Evolutionary conservation across 441 rosid species (phyloP).

Genomic region (Euphorbia corollata): DNA sequence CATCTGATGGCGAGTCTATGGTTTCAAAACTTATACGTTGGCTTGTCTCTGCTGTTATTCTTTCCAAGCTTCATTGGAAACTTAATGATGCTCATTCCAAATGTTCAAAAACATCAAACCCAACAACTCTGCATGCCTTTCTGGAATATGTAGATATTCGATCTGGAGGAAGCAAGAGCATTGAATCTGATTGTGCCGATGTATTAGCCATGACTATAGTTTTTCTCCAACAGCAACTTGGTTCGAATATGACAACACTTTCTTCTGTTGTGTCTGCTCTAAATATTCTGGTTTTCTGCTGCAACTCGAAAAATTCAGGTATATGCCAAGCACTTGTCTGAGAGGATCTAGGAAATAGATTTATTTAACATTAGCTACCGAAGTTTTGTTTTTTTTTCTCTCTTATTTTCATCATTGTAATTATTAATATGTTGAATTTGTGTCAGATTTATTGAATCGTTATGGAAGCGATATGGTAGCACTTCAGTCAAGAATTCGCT

Average conservation of each 20-base stretch:
- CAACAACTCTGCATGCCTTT: slow-evolving; percentile 35
- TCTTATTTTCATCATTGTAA: not conserved
- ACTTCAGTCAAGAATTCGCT: slow-evolving; percentile 38
- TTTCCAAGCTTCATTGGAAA: slow-evolving; percentile 42
- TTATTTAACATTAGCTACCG: not conserved
- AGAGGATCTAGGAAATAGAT: not conserved
- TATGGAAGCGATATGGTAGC: slow-evolving; percentile 25
- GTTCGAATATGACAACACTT: slow-evolving; percentile 34
- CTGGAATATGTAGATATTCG: slow-evolving; percentile 34
- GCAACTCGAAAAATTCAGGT: slow-evolving; percentile 39
- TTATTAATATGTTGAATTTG: slow-evolving; percentile 18
- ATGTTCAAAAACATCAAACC: slow-evolving; percentile 27
- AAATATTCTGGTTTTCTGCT: slow-evolving; percentile 40
- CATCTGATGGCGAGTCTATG: slow-evolving; percentile 56
- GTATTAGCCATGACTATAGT: slow-evolving; percentile 44
- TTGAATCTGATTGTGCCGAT: slow-evolving; percentile 29
- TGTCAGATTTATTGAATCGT: slow-evolving; percentile 23
- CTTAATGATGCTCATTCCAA: slow-evolving; percentile 23
- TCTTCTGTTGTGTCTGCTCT: slow-evolving; percentile 68
- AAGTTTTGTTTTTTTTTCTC: slow-evolving; percentile 1
- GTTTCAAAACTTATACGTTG: slow-evolving; percentile 68
- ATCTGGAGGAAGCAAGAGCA: slow-evolving; percentile 25
- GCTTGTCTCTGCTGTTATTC: slow-evolving; percentile 73
- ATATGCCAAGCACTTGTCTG: slow-evolving; percentile 13
- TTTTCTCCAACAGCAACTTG: slow-evolving; percentile 57